Base-by-base conservation (phyloP, 495 filamentous ascomycete species). In the Lepidopterella palustris region DNA sequence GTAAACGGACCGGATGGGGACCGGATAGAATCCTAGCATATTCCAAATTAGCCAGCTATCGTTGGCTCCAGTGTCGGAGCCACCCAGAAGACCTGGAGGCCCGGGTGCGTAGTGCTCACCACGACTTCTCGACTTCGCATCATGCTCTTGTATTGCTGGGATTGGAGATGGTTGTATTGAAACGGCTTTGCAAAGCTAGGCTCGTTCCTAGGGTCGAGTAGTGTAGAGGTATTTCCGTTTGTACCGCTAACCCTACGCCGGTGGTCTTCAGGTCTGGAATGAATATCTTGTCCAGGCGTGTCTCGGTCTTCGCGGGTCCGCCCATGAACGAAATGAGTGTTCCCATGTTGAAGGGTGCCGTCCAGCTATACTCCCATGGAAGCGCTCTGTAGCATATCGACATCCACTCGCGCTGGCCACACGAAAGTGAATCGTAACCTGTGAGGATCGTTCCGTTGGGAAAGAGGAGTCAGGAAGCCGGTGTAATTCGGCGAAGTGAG, bases 381-480 rank as follows among this genome's bases (percentile, higher is more conserved):
- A n/a, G 6, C 32, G 6, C 6, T 39, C 32, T 55, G 35, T 1
- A 57, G 55, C 32, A 28, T 56, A 25, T 55, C 39, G 25, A 20
- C 47, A 20, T 27, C n/a, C 4, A 6, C 9, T 80, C 45, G 79
- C 79, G 54, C 78, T 80, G 18, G 54, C 5, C 31, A 13, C n/a
- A n/a, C n/a, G 73, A 85, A 85, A 0, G 80, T 82, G 69, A 88
- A 88, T 29, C 82, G 81, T 76, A 83, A 49, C 61, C 65, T 35
- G 68, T 62, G 62, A 53, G 65, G 71, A n/a, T 65, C 62, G 35
- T 64, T 68, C 6, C 49, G 69, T 56, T 74, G 71, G 48, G 73
- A 74, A 28, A 52, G 53, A 5, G 72, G 72, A 26, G 66, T 67
- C n/a, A 73, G 47, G 62, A 73, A 74, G 18, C 72, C 72, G 4